These are phyloP conservation scores for Mrakiaceae sp. DNA, from an alignment of 1,284 basidiomycete species.

Conservation along the genomic window DNA sequence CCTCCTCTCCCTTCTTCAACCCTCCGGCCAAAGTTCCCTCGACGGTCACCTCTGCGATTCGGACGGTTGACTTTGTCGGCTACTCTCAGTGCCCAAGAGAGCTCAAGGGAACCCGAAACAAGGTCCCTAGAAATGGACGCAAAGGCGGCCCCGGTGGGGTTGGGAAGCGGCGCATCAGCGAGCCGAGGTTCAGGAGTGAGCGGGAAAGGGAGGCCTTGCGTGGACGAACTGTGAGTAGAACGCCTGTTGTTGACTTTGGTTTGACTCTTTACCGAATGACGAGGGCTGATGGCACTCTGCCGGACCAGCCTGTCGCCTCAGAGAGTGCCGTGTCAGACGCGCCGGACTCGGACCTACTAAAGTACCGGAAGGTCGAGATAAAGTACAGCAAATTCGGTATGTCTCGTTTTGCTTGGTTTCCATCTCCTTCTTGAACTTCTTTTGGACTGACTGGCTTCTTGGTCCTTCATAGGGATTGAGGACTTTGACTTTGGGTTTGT, in stretches of 20 bases:
- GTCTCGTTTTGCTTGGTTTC: not conserved
- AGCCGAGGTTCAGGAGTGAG: constrained; percentile 72
- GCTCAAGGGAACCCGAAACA: constrained; percentile 68
- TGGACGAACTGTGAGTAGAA: constrained; percentile 29
- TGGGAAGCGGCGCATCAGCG: constrained; percentile 32
- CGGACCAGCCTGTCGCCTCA: not conserved
- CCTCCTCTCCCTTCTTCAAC: constrained; percentile 40
- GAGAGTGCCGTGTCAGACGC: constrained; percentile 20
- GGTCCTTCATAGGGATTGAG: constrained; percentile 30
- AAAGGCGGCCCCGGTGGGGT: constrained; percentile 22
- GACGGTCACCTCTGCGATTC: constrained; percentile 64
- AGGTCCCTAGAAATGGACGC: constrained; percentile 41
- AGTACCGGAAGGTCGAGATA: constrained; percentile 88
- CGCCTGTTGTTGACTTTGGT: too few species aligned
- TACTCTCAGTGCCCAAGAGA: constrained; percentile 79
- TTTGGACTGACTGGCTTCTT: not conserved
- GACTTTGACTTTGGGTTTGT: constrained; percentile 93
- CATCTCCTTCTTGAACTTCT: not conserved
- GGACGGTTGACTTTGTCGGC: constrained; percentile 74
- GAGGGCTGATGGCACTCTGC: constrained; percentile 16
- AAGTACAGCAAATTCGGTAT: constrained; percentile 99
- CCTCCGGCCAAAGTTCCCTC: constrained; percentile 65
- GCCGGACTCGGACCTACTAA: constrained; percentile 16
- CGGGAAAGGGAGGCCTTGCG: constrained; percentile 40
- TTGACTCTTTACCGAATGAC: constrained; percentile 20